A percentile compares a stretch with the other conserved stretches of the same genome.
Conservation (phyloP, 2,329 filamentous ascomycete genomes). For the Dothideomycetidae sp. region DNA sequence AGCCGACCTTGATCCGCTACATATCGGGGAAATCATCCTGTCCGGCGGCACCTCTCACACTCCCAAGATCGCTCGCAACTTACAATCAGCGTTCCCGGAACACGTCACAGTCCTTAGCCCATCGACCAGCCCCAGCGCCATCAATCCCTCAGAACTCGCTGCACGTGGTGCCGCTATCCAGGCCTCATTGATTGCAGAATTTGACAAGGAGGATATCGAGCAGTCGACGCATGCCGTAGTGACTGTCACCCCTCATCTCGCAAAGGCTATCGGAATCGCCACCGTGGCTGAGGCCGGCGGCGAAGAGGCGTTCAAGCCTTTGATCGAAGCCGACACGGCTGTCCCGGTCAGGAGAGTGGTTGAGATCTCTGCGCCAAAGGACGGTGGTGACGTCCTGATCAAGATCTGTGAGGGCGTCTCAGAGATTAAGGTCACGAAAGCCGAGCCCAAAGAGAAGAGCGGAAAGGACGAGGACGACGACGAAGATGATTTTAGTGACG, state of each 20-base stretch:
- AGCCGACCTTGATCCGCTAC: constrained; percentile 78
- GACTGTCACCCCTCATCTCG: constrained; percentile 81
- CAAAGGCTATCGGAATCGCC: constrained; percentile 77
- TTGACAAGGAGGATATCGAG: constrained; percentile 83
- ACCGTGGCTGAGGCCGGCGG: constrained; percentile 44
- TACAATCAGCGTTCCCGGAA: constrained; percentile 67
- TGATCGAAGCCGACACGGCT: constrained; percentile 76
- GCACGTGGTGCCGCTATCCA: constrained; percentile 89
- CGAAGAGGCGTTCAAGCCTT: constrained; percentile 59
- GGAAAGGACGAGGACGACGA: constrained; percentile 46
- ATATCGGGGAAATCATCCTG: constrained; percentile 89
- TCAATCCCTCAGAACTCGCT: constrained; percentile 87
- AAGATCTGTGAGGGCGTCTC: constrained; percentile 77
- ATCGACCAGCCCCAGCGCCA: constrained; percentile 57
- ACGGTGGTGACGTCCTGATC: constrained; percentile 76
- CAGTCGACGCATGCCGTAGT: constrained; percentile 93
- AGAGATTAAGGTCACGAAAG: constrained; percentile 87
- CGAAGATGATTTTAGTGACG: constrained; percentile 45
- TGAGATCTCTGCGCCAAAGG: constrained; percentile 60
- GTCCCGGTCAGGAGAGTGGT: constrained; percentile 77
- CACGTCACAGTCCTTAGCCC: constrained; percentile 68
- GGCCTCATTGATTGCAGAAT: constrained; percentile 86
- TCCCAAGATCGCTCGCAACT: constrained; percentile 74
- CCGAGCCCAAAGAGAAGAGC: constrained; percentile 59
- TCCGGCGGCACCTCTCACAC: constrained; percentile 87